These are phyloP conservation scores for Mucor saturninus DNA, from an alignment of 371 early-diverging fungal genomes.

Conservation along the genomic window DNA sequence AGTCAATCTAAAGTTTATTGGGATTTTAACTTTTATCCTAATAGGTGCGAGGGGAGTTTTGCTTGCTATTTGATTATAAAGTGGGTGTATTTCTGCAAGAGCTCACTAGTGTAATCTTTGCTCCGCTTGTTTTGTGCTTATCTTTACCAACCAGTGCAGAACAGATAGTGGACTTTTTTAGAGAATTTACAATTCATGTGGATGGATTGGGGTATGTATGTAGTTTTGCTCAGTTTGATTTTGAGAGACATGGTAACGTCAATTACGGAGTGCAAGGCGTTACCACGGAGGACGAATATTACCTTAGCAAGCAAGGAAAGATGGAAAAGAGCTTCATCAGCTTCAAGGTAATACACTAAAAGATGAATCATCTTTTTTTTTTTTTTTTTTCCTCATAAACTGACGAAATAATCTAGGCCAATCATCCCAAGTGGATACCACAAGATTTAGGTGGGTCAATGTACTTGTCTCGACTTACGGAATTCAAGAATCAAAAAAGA, in stretches of 20 bases:
- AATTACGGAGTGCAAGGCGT: constrained; percentile 81
- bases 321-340: constrained; percentile 96
- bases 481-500: constrained; percentile 30
- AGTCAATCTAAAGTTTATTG: not conserved
- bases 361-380: not conserved
- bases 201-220: constrained; percentile 94
- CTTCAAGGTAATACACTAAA: constrained; percentile 75
- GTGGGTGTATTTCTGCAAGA: constrained; percentile 83
- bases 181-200: constrained; percentile 91
- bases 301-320: constrained; percentile 86
- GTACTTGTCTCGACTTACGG: constrained; percentile 62
- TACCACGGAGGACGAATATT: constrained; percentile 58
- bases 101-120: constrained; percentile 79
- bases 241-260: constrained; percentile 82
- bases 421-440: constrained; percentile 88
- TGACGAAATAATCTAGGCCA: constrained; percentile 49
- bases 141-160: constrained; percentile 82
- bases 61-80: constrained; percentile 79
- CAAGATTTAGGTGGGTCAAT: constrained; percentile 69
- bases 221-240: constrained; percentile 93
- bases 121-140: constrained; percentile 85
- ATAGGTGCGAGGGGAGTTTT: constrained; percentile 83
- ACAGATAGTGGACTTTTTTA: constrained; percentile 88
- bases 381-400: not conserved
- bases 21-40: not conserved